Percentiles rank a stretch among this genome's conserved stretches.
Evolutionary conservation across 1,284 basidiomycete species (phyloP).

Genomic region (Acaromyces ingoldii): DNA sequence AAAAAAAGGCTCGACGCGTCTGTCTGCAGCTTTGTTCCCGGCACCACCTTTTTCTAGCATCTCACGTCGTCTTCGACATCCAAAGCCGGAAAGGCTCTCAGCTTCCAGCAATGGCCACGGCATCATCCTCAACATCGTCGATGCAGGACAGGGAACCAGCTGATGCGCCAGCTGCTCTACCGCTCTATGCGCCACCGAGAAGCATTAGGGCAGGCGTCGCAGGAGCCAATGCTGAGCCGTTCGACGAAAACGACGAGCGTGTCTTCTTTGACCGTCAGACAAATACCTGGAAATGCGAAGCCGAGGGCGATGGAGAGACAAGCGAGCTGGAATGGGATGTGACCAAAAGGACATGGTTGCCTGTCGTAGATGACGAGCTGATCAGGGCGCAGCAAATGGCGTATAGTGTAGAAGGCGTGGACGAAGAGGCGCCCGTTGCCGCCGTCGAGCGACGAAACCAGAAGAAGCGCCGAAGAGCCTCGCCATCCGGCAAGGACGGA

Average conservation of each 20-base stretch:
- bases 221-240: neutral
- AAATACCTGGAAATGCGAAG: constrained; percentile 80
- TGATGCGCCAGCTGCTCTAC: too few relatives aligned
- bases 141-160: too few relatives aligned
- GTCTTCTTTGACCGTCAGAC: constrained; percentile 68
- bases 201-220: too few relatives aligned
- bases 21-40: too few relatives aligned
- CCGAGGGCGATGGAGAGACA: constrained; percentile 59
- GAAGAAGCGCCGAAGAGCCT: constrained; percentile 1
- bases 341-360: constrained; percentile 9
- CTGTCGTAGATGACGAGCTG: constrained; percentile 66
- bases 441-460: constrained; percentile 10
- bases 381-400: constrained; percentile 82
- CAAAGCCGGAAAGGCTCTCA: too few relatives aligned
- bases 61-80: too few relatives aligned
- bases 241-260: constrained; percentile 4
- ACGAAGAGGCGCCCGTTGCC: constrained; percentile 24
- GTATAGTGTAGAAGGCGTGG: constrained; percentile 64
- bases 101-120: too few relatives aligned
- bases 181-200: too few relatives aligned
- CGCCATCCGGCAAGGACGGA: neutral
- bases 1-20: too few relatives aligned
- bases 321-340: constrained; percentile 79
- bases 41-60: too few relatives aligned
- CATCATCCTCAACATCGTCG: too few relatives aligned